phyloP scores from a whole-genome alignment of 306 rosid genomes.

The Vicia sativa region DNA sequence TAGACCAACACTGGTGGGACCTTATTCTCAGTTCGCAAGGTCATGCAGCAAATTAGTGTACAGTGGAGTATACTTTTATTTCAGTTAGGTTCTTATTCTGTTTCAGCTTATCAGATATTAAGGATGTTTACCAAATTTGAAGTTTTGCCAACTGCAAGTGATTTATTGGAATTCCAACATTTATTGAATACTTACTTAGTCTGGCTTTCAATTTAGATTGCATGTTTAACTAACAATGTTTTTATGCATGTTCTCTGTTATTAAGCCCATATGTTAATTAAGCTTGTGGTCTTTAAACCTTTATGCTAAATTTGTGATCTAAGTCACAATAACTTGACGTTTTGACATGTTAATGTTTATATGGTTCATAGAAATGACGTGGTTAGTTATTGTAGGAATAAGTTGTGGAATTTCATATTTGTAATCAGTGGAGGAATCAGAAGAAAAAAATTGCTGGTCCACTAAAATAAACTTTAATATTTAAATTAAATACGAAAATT shows the following conservation, averaged over 20 bases:
- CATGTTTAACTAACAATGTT: not conserved
- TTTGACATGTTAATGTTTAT: no score
- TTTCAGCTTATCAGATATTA: slow-evolving; percentile 58
- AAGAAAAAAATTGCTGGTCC: no score
- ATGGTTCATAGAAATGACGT: no score
- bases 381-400: no score
- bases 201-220: not conserved
- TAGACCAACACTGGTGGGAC: slow-evolving; percentile 40
- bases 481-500: no score
- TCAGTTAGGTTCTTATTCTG: slow-evolving; percentile 56
- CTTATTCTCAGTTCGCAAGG: slow-evolving; percentile 44
- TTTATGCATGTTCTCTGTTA: not conserved
- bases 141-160: slow-evolving; percentile 62
- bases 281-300: not conserved
- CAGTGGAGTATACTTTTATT: slow-evolving; percentile 65
- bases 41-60: slow-evolving; percentile 61
- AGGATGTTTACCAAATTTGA: slow-evolving; percentile 58
- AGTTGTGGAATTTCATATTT: no score
- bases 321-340: not conserved
- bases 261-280: not conserved
- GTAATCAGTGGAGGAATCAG: no score
- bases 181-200: slow-evolving; percentile 43
- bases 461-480: no score
- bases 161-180: slow-evolving; percentile 45
- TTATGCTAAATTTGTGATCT: not conserved